Evolutionary conservation across 371 early-diverging fungal species (phyloP).

Genomic region (Lichtheimia hyalospora): DNA sequence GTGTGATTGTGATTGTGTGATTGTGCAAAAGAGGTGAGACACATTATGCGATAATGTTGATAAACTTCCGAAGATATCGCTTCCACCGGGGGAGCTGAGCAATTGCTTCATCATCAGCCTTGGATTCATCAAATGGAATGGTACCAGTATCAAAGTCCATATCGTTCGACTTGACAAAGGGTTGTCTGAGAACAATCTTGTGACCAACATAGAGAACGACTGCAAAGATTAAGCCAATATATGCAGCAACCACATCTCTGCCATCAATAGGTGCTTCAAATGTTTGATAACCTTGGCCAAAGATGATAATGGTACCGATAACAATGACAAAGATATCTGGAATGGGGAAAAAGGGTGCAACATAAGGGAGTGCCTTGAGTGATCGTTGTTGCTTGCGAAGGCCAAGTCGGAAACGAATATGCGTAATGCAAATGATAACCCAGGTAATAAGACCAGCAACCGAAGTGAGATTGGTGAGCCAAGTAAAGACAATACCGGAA

Average conservation of each 20-base stretch:
- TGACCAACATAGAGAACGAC: conserved; percentile 53
- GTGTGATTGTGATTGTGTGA: too few relatives aligned
- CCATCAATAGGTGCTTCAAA: conserved; percentile 49
- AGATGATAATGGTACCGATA: conserved; percentile 61
- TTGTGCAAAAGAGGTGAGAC: too few relatives aligned
- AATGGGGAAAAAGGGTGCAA: conserved; percentile 70
- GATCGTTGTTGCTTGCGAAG: conserved; percentile 67
- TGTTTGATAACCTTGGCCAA: conserved; percentile 68
- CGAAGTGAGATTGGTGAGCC: conserved; percentile 71
- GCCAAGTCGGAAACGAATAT: conserved; percentile 86
- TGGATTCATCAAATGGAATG: conserved; percentile 21
- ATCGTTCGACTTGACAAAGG: conserved; percentile 35
- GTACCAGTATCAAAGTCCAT: conserved; percentile 55
- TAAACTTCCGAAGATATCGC: conserved; percentile 13
- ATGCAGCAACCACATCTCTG: conserved; percentile 44
- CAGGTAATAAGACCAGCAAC: conserved; percentile 84
- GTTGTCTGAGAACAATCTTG: conserved; percentile 43
- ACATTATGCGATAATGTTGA: conserved; percentile 23
- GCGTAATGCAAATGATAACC: conserved; percentile 77
- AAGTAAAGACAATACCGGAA: conserved; percentile 72
- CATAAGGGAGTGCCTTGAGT: conserved; percentile 69
- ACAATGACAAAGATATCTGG: conserved; percentile 68
- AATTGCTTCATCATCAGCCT: conserved; percentile 11
- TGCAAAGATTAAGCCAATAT: conserved; percentile 58
- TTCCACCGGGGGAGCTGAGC: conserved; percentile 15